These are phyloP conservation scores for Hypoxylon rickii DNA, from an alignment of 495 filamentous ascomycete genomes.

Conservation along the genomic window DNA sequence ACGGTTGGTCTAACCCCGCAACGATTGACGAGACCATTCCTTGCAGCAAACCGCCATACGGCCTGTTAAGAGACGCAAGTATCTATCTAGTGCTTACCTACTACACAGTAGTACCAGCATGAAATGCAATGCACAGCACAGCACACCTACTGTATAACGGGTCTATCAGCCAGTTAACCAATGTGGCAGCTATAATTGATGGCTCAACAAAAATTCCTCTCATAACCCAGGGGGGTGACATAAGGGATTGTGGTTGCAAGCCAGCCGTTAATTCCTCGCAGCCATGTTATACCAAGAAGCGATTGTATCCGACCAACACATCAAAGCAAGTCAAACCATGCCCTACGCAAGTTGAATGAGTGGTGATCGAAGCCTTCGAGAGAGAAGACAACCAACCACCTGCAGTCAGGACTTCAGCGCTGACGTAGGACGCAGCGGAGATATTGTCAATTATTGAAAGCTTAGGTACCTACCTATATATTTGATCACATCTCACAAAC, in stretches of 20 bases:
- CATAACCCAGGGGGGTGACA: conserved; percentile 2
- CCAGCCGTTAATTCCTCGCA: conserved; percentile 22
- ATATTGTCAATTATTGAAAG: not conserved
- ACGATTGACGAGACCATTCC: conserved; percentile 21
- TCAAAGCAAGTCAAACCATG: no score
- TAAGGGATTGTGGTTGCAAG: conserved; percentile 5
- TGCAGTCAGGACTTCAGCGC: not conserved
- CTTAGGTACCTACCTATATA: no score
- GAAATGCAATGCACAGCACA: conserved; percentile 29
- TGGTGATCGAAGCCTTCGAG: conserved; percentile 1
- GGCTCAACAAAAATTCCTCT: conserved; percentile 10
- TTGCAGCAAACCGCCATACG: conserved; percentile 19
- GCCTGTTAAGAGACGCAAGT: not conserved
- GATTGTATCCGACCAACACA: not conserved
- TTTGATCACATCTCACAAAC: conserved; percentile 12
- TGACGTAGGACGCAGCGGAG: no score
- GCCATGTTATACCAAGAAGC: not conserved
- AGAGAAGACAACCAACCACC: not conserved
- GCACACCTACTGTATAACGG: not conserved
- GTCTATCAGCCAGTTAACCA: conserved; percentile 3
- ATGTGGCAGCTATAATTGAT: no score
- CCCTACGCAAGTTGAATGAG: conserved; percentile 1
- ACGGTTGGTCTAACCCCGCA: conserved; percentile 14
- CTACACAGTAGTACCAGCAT: not conserved
- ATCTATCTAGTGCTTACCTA: conserved; percentile 23